Base-by-base conservation (phyloP, 495 filamentous ascomycete species). In the Apiosordaria backusii region DNA sequence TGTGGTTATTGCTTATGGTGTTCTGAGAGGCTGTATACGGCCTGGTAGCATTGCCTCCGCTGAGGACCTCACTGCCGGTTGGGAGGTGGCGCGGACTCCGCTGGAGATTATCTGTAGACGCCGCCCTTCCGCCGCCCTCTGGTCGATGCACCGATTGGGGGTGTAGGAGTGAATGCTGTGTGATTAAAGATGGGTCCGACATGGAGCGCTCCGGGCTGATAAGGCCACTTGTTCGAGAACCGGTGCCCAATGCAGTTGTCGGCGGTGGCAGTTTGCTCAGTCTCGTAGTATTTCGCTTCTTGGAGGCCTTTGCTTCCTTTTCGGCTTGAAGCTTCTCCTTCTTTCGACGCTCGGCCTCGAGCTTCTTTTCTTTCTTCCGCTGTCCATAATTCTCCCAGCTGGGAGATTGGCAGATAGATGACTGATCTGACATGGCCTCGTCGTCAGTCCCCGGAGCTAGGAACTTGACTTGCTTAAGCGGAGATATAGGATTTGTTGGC, bases 341-440 rank as follows among this genome's bases (percentile, higher is more conserved):
- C 67, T 76, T 77, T 55, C 70, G 71, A 61, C 77, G 76, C 60
- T 79, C 75, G n/a, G 71, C 73, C 66, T 81, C 79, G 26, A 75
- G 75, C 68, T 80, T 81, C 72, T 82, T 83, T 50, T 84, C 79
- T 61, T 78, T 82, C 65, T 82, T 82, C 71, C 79, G 81, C 40
- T 79, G 76, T 6, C 76, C 74, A 65, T 82, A 79, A 57, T 79
- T 77, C 60, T 84, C 83, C 83, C 83, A 85, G 60, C 81, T 84
- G 16, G 83, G 83, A 4, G 83, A 86, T 60, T 84, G 83, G 62
- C 83, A 86, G 57, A 86, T 85, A 2, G 83, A 85, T 18, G 81
- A 83, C 45, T 79, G 75, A 59, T 81, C 81, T 9, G 82, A 83
- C 73, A 75, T 74, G 62, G 68, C 66, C 60, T 76, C 75, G 55